Evolutionary conservation across 805 yeast genomes (phyloP).

Genomic region (Saturnispora dispora): DNA sequence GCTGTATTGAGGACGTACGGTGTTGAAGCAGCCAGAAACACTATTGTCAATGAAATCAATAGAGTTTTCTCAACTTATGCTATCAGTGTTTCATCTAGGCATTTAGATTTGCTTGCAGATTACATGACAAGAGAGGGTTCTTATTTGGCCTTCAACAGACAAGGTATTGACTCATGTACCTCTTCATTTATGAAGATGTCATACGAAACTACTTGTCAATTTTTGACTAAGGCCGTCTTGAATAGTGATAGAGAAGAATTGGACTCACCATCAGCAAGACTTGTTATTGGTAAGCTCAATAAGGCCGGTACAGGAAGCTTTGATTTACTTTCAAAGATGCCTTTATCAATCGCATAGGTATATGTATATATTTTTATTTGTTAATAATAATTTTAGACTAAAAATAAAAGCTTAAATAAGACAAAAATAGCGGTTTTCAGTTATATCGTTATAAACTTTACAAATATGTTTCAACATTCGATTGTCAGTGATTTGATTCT

Average conservation of each 20-base stretch:
- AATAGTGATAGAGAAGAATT: conserved; percentile 84
- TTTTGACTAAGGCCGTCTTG: conserved; percentile 90
- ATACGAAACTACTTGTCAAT: conserved; percentile 96
- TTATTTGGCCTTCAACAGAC: conserved; percentile 93
- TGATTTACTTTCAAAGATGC: conserved; percentile 58
- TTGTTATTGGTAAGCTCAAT: conserved; percentile 85
- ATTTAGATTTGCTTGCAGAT: conserved; percentile 93
- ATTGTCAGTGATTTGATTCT: no score
- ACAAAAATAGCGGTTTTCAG: no score
- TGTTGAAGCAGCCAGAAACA: conserved; percentile 97
- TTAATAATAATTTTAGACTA: background rate
- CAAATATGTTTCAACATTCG: no score
- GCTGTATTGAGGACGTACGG: conserved; percentile 90
- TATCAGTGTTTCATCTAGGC: conserved; percentile 85
- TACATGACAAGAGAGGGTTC: conserved; percentile 99
- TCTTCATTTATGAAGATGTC: conserved; percentile 98
- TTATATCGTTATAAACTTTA: no score
- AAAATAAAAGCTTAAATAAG: no score
- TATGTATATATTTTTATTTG: background rate
- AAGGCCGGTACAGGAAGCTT: conserved; percentile 95
- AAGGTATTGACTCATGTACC: conserved; percentile 92
- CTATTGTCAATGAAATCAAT: conserved; percentile 91
- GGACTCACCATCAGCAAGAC: conserved; percentile 86
- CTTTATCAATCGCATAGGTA: conserved; percentile 3
- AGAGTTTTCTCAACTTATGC: conserved; percentile 96